phyloP scores from a whole-genome alignment of 768 basidiomycete species.

The Lentinula sp. region DNA sequence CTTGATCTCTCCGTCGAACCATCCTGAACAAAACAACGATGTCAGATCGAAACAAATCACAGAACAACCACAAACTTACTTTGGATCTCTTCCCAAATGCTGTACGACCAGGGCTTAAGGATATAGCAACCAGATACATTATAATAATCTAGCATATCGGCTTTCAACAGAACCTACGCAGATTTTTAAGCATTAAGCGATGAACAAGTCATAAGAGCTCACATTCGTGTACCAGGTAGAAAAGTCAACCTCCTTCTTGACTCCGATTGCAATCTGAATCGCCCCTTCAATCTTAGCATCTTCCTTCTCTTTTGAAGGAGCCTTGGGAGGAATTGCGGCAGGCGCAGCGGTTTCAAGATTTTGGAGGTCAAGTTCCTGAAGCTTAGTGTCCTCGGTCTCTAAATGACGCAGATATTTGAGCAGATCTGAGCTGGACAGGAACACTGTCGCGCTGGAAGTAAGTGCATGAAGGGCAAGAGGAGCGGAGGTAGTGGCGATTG shows the following conservation, averaged over 20 bases:
- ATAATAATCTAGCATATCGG: conserved; percentile 99
- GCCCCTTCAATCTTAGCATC: conserved; percentile 82
- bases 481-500: conserved; percentile 64
- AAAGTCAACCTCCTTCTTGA: conserved; percentile 96
- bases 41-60: background rate
- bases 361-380: conserved; percentile 72
- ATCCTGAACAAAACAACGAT: conserved; percentile 40
- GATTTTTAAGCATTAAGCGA: conserved; percentile 6
- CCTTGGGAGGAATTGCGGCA: conserved; percentile 28
- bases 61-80: conserved; percentile 33
- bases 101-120: conserved; percentile 95
- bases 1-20: conserved; percentile 93
- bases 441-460: conserved; percentile 65
- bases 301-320: conserved; percentile 53
- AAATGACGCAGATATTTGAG: conserved; percentile 63
- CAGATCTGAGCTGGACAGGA: conserved; percentile 77
- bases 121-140: conserved; percentile 99
- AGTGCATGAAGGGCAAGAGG: conserved; percentile 73
- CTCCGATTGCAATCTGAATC: conserved; percentile 88
- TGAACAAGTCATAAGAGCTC: conserved; percentile 16
- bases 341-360: conserved; percentile 43
- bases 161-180: conserved; percentile 86
- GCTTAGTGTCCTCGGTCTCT: conserved; percentile 56
- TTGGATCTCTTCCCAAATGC: conserved; percentile 96
- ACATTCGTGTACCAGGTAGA: conserved; percentile 92